Evolutionary conservation across 1,139 yeast species (phyloP), one percentile per base, ranked within the genome.

Genomic region (Diutina siamensis): DNA sequence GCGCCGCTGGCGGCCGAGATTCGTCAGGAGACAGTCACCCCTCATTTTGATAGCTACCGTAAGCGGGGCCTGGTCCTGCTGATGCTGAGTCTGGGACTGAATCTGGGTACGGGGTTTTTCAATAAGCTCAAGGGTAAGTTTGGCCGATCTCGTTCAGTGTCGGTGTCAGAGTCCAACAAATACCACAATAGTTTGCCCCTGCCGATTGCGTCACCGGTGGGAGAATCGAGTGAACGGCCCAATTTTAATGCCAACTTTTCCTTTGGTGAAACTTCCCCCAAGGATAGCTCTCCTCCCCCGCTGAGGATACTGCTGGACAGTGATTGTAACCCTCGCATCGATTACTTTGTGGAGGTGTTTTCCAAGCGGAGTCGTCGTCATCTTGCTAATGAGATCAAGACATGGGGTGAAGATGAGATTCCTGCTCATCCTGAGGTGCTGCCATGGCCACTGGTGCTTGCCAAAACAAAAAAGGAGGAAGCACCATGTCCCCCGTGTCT

Each of bases 71-170:
- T 38, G 42, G 32, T 38, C 3, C 42, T 38, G 42, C 42, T 38
- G 42, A 17, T 25, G n/a, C 42, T 38, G 42, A 55, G 57, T 35
- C 46, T 44, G 20, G 48, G 48, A n/a, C 47, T 49, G 44, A 31
- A 46, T 18, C 53, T 54, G 17, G 40, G 52, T 52, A 27, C 59
- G 15, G 61, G 72, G 1, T 59, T 69, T 35, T 65, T 69, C 47
- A 62, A 68, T 40, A 68, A 66, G 48, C 51, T 68, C 36, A 68
- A 67, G 50, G 67, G 60, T 10, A 66, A 62, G 50, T 59, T 69
- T 34, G 52, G 44, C 40, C 38, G 52, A 21, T 25, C 32, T 2
- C 5, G 34, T 4, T 25, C 28, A 25, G 19, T 36, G 10, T 25
- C 33, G 15, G 10, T 38, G 9, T 25, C 33, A 3, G 42, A 38